Base-by-base conservation (phyloP, 2,329 filamentous ascomycete genomes). In the Trichoderma afroharzianum region DNA sequence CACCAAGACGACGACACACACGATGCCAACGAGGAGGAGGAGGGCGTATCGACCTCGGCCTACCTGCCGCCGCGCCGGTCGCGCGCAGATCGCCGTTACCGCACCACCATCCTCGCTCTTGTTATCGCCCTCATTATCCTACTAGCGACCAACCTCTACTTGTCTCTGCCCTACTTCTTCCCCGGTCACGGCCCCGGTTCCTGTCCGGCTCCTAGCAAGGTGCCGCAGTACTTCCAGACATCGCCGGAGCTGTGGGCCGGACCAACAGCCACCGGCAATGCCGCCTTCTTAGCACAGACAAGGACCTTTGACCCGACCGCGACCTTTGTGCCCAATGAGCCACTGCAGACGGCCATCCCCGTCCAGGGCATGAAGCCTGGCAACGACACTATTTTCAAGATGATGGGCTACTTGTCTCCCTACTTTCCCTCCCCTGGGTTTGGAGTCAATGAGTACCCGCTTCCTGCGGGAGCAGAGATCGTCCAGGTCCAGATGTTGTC, bases 381-480 rank as follows among this genome's bases (percentile, higher is more conserved):
- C 32, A 87, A 90, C 76, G 82, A 85, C 74, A 92, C 88, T 80
- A 92, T 94, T 75, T 94, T 93, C 80, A 85, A 90, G 73, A 83
- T 90, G 77, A 90, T 93, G 85, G 92, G 90, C 63, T 84, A 76
- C 71, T 80, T 94, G 33, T 89, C 88, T 50, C 91, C 92, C 4
- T 94, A 94, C 79, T 88, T 88, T 73, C 89, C 91, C 0, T 90
- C 91, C 70, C 88, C 91, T 0, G 92, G 92, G 1, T 94, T 94
- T 74, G 92, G 92, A 3, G 91, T 93, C 0, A 83, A 91, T 18
- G 92, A 95, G 80, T 92, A 91, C 75, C 85, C 91, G 3, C 79
- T 93, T 18, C 92, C 91, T 1, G 79, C 83, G 7, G 91, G 89
- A 14, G 87, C 91, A 0, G 89, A 91, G 71, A 92, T 94, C 63